Percentiles rank a stretch among this genome's conserved stretches.
phyloP scores from a whole-genome alignment of 2,329 filamentous ascomycete genomes.

The Parastagonospora nodorum region DNA sequence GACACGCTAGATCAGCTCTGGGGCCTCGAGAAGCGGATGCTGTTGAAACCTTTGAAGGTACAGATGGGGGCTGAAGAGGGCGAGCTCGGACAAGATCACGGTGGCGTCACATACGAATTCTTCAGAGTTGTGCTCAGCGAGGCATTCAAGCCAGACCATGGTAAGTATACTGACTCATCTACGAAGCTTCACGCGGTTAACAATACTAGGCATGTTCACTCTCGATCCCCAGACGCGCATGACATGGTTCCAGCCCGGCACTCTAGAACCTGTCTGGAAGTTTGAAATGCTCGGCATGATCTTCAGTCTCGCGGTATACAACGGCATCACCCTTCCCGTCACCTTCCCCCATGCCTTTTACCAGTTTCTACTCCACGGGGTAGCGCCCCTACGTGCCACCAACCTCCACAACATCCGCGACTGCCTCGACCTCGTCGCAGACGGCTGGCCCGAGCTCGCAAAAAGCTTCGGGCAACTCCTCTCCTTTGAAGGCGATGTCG shows the following conservation, averaged over 20 bases:
- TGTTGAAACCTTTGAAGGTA: constrained; percentile 85
- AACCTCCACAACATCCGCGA: constrained; percentile 1
- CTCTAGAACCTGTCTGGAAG: constrained; percentile 83
- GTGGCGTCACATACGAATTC: constrained; percentile 95
- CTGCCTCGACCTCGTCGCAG: constrained; percentile 73
- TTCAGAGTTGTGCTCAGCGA: constrained; percentile 84
- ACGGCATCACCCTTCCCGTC: constrained; percentile 87
- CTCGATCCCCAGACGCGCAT: constrained; percentile 76
- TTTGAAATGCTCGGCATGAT: constrained; percentile 87
- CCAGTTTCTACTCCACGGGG: constrained; percentile 72
- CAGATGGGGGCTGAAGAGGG: constrained; percentile 78
- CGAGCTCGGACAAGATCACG: constrained; percentile 90
- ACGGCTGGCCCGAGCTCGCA: constrained; percentile 84
- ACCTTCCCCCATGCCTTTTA: constrained; percentile 89
- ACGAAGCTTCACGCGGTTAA: constrained; percentile 11
- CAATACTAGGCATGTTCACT: constrained; percentile 68
- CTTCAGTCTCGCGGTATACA: constrained; percentile 90
- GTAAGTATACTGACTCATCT: constrained; percentile 35
- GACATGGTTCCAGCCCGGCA: constrained; percentile 86
- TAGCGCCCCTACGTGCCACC: constrained; percentile 61
- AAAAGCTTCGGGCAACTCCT: constrained; percentile 75
- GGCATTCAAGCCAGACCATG: constrained; percentile 77
- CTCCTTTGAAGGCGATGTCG: constrained; percentile 78
- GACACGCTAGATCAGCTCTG: constrained; percentile 80
- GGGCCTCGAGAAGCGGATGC: constrained; percentile 79